Conservation (phyloP, 305 asterid genomes). For the Coffea humblotiana region DNA sequence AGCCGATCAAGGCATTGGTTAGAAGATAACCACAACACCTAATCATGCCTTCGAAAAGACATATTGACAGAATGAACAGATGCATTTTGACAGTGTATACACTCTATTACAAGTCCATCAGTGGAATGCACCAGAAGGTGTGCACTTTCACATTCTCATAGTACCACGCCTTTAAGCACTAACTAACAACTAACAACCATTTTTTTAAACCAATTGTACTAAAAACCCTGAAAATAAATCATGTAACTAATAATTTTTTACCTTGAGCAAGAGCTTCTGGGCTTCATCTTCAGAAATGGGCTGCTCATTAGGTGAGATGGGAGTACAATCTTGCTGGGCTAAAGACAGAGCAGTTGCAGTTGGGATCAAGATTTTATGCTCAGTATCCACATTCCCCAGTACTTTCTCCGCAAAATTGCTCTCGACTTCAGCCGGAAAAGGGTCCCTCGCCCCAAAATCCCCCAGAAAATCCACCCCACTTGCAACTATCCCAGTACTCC, state of each 20-base stretch:
- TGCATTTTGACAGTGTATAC: too few species aligned
- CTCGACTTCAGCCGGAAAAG: slow-evolving; percentile 86
- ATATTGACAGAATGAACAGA: too few species aligned
- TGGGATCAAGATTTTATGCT: slow-evolving; percentile 88
- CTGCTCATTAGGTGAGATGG: slow-evolving; percentile 42
- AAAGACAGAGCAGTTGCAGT: slow-evolving; percentile 65
- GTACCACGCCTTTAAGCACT: too few species aligned
- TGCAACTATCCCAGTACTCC: slow-evolving; percentile 32
- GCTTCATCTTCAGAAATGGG: slow-evolving; percentile 58
- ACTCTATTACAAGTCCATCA: too few species aligned
- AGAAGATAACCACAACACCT: too few species aligned
- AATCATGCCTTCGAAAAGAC: too few species aligned
- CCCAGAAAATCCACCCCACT: slow-evolving; percentile 50
- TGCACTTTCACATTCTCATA: background rate
- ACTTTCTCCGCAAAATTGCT: slow-evolving; percentile 71
- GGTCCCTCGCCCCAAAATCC: slow-evolving; percentile 94
- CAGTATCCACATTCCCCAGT: slow-evolving; percentile 56
- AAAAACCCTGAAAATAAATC: background rate
- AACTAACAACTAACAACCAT: background rate
- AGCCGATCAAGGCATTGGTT: too few species aligned
- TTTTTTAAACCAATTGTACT: background rate
- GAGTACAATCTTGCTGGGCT: slow-evolving; percentile 47
- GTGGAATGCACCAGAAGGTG: background rate
- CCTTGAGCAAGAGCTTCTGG: slow-evolving; percentile 65
- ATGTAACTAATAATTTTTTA: background rate